Base-by-base conservation (phyloP, 1,284 basidiomycete species). In the Rhizoctonia solani region DNA sequence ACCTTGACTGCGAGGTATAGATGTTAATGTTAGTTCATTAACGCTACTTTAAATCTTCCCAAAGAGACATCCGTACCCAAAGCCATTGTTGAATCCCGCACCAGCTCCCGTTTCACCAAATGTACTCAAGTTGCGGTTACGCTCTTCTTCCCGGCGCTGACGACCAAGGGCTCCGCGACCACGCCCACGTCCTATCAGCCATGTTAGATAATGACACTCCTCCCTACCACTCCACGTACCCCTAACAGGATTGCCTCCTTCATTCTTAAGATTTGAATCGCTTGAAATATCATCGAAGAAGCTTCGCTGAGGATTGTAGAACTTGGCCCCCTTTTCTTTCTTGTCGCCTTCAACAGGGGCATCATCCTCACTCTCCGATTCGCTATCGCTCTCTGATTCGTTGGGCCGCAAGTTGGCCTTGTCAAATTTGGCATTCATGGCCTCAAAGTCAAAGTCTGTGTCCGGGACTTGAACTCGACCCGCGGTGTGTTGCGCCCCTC, bases 71-170 rank as follows among this genome's bases (percentile, higher is more conserved):
- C 65, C 54, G 30, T 52, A 63, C 1, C 59, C 59, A 50, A 61
- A 61, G 5, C 44, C 56, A 34, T 34, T 34, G 32, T 61, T 61
- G 16, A 32, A 44, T 16, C 59, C 55, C 16, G 42, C 49, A 9
- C 65, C 83, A 67, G 86, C 87, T 16, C 89, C 89, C 4, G 89
- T 86, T 75, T 91, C 90, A 3, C 89, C 89, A 79, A 92, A 92
- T 13, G 89, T 92, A 34, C 87, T 87, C 5, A 92, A 83, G 72
- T 92, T 92, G 76, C 83, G 83, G 75, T 89, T 88, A 68, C 89
- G 77, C 74, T 91, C 89, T 72, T 91, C 89, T 72, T 91, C 89
- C 53, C 89, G 76, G 70, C 89, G 82, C 72, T 85, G 89, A 61
- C 85, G 79, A 1, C 85, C 87, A 14, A 53, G 30, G 2, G 63